Evolutionary conservation across 441 rosid species (phyloP).

Genomic region (Erysimum cheiri): DNA sequence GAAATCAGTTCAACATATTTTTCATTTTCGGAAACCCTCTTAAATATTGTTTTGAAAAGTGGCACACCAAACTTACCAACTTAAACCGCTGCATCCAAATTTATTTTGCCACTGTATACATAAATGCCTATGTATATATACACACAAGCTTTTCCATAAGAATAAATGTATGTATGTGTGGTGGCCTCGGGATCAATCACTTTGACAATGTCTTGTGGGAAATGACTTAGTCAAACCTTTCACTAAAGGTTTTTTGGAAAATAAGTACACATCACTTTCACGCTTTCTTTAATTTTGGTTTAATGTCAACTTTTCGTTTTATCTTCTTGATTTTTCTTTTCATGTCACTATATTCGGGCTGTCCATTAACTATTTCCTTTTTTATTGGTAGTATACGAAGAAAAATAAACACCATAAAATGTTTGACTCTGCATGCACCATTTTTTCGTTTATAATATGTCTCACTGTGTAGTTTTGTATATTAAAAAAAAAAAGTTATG

Average conservation of each 20-base stretch:
- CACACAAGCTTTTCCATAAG: slow-evolving; percentile 10
- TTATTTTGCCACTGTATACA: slow-evolving; percentile 11
- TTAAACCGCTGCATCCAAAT: slow-evolving; percentile 11
- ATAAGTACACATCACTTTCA: slow-evolving; percentile 39
- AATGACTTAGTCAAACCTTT: slow-evolving; percentile 43
- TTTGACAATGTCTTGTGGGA: slow-evolving; percentile 41
- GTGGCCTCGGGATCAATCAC: slow-evolving; percentile 47
- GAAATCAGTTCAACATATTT: slow-evolving; percentile 23
- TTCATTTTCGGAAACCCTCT: slow-evolving; percentile 26
- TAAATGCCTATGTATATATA: slow-evolving; percentile 3
- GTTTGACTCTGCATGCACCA: slow-evolving; percentile 40
- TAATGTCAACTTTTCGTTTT: slow-evolving; percentile 43
- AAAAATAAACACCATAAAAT: slow-evolving; percentile 36
- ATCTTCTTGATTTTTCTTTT: background rate
- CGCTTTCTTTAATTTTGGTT: slow-evolving; percentile 36
- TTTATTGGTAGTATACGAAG: slow-evolving; percentile 39
- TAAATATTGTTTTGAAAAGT: slow-evolving; percentile 31
- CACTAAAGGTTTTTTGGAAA: slow-evolving; percentile 40
- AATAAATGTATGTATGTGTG: slow-evolving; percentile 25
- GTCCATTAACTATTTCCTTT: slow-evolving; percentile 35
- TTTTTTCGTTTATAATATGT: slow-evolving; percentile 14
- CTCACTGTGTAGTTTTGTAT: slow-evolving; percentile 2
- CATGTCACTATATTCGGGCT: slow-evolving; percentile 22
- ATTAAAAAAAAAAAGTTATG: too few relatives aligned
- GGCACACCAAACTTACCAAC: slow-evolving; percentile 30